Base-by-base conservation (phyloP, 116 monocot genomes). In the Thalassia testudinum region DNA sequence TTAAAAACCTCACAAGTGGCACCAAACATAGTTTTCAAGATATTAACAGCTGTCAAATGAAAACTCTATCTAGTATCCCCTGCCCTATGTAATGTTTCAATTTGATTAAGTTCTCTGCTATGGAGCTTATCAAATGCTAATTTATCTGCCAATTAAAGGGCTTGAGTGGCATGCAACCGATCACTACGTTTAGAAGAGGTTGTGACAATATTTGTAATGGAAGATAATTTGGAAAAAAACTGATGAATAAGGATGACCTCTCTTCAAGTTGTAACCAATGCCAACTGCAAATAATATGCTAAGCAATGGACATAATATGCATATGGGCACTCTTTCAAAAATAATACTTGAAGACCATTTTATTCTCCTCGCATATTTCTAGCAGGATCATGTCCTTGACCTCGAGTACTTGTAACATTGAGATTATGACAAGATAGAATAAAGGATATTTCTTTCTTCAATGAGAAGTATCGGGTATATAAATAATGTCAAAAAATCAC, bases 301-400 rank as follows among this genome's bases (percentile, higher is more conserved):
- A 62, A 62, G 38, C 52, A 62, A 53, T 62, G 62, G 17, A 62
- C 30, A 52, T 62, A 62, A 61, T 61, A 49, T 27, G 21, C 37
- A 50, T 14, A 61, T 50, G 29, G 12, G 16, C 49, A 51, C 8
- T 61, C 40, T 15, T 19, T 37, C 21, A 59, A 12, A 27, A 42
- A 12, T 11, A 52, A 42, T 17, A 20, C 52, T 52, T 52, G 15
- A 2, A 53, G n/a, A 4, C 52, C n/a, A 1, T 43, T 43, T 7
- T 24, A 43, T 25, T 63, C 44, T 21, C 54, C 63, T 15, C 4
- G 12, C 43, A 54, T 54, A 30, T 54, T 63, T 43, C 27, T 54
- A 21, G 44, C 63, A 26, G 26, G 5, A 28, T 63, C 43, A 29
- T 54, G 53, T 30, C 63, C 19, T 44, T 63, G 52, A 12, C 63